Percentiles rank a stretch among this genome's conserved stretches.
Conservation (phyloP, 2,329 filamentous ascomycete species). For the Aspergillus fijiensis region DNA sequence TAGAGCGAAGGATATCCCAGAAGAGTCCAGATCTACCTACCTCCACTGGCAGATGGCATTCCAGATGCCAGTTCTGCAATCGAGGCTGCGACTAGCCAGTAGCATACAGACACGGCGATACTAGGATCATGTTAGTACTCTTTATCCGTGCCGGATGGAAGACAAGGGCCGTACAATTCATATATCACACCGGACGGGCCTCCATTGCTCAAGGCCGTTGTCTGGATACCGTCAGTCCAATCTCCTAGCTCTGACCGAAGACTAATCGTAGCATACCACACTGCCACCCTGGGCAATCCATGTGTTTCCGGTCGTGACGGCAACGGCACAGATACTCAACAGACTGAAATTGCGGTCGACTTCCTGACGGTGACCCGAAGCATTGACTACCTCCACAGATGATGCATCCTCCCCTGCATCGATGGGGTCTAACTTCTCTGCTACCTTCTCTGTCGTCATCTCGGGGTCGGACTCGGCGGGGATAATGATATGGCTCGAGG, state of each 20-base stretch:
- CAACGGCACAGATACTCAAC: constrained; percentile 59
- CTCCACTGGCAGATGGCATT: constrained; percentile 60
- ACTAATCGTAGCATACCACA: constrained; percentile 48
- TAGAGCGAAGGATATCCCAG: background rate
- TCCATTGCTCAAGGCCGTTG: constrained; percentile 59
- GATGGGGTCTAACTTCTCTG: constrained; percentile 26
- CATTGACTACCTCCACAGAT: constrained; percentile 55
- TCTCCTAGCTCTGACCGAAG: background rate
- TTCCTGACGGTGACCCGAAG: constrained; percentile 64
- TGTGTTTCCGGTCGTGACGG: constrained; percentile 63
- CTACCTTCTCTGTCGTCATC: constrained; percentile 19
- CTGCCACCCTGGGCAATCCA: constrained; percentile 65
- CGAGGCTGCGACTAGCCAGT: constrained; percentile 59
- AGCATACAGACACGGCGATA: constrained; percentile 51
- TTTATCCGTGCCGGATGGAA: background rate
- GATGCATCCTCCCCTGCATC: constrained; percentile 29
- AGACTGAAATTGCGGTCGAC: constrained; percentile 63
- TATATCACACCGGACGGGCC: constrained; percentile 63
- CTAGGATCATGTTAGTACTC: constrained; percentile 23
- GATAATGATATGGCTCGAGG: background rate
- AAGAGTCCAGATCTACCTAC: constrained; percentile 23
- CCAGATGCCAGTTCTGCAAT: constrained; percentile 62
- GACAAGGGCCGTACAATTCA: constrained; percentile 50
- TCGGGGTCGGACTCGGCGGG: background rate
- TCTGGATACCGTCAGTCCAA: constrained; percentile 22